Percentiles rank a stretch among this genome's conserved stretches.
Conservation (phyloP, 1,139 yeast species). For the Debaryomycetaceae sp. region DNA sequence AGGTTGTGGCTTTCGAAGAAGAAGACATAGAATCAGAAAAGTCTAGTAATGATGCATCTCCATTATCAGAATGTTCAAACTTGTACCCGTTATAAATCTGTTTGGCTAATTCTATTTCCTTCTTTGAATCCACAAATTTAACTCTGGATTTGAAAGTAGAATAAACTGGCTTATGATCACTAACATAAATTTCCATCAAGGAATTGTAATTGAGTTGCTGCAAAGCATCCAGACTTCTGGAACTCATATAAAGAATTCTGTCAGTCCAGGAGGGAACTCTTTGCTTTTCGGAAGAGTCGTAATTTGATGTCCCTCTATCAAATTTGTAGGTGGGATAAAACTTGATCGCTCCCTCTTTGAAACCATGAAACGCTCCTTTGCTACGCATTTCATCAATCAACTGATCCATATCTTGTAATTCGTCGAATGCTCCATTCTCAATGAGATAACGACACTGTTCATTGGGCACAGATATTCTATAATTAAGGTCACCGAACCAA, state of each 20-base stretch:
- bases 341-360: slow-evolving; percentile 66
- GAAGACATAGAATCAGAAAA: slow-evolving; percentile 12
- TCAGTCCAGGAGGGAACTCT: slow-evolving; percentile 98
- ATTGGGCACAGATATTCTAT: slow-evolving; percentile 71
- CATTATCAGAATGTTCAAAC: slow-evolving; percentile 22
- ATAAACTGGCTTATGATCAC: slow-evolving; percentile 92
- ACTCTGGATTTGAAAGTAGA: slow-evolving; percentile 68
- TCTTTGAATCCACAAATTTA: slow-evolving; percentile 52
- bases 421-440: slow-evolving; percentile 40
- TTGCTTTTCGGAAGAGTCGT: slow-evolving; percentile 88
- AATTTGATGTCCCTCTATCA: slow-evolving; percentile 79
- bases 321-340: slow-evolving; percentile 93
- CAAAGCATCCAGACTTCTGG: slow-evolving; percentile 43
- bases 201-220: slow-evolving; percentile 59
- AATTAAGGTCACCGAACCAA: slow-evolving; percentile 97
- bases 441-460: slow-evolving; percentile 68
- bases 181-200: slow-evolving; percentile 52
- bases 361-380: slow-evolving; percentile 82
- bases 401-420: slow-evolving; percentile 74
- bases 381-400: slow-evolving; percentile 68
- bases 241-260: slow-evolving; percentile 57
- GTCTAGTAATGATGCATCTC: slow-evolving; percentile 17
- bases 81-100: slow-evolving; percentile 32
- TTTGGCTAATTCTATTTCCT: slow-evolving; percentile 27
- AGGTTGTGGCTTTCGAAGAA: slow-evolving; percentile 12